Evolutionary conservation across 2,329 filamentous ascomycete species (phyloP).

Genomic region (Pseudogymnoascus sp.): DNA sequence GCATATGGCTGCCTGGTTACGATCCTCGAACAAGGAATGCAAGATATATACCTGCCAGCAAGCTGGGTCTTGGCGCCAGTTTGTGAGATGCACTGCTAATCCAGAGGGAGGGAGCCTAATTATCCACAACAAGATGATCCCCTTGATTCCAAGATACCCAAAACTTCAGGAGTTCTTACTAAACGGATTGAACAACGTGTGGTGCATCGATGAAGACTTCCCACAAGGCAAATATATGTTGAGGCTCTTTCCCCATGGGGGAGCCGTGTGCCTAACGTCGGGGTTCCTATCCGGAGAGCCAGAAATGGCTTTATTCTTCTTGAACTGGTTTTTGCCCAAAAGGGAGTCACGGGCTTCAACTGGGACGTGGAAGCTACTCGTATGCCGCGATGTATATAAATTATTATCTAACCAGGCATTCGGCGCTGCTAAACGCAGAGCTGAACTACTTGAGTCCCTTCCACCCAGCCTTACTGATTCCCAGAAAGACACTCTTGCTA

Average conservation of each 20-base stretch:
- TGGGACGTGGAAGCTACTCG: conserved; percentile 18
- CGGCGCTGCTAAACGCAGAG: conserved; percentile 23
- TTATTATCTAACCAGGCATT: conserved; percentile 26
- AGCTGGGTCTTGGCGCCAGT: conserved; percentile 42
- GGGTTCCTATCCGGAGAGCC: conserved; percentile 44
- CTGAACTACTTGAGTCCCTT: conserved; percentile 17
- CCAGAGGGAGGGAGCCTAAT: conserved; percentile 19
- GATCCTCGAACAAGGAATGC: conserved; percentile 33
- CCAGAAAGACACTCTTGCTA: conserved; percentile 20
- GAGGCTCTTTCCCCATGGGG: conserved; percentile 39
- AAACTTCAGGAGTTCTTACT: conserved; percentile 10
- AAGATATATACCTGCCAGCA: conserved; percentile 36
- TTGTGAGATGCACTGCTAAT: conserved; percentile 27
- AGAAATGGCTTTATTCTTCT: conserved; percentile 29
- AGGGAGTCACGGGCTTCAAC: conserved; percentile 17
- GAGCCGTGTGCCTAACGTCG: conserved; percentile 42
- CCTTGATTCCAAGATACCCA: conserved; percentile 18
- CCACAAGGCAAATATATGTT: conserved; percentile 31
- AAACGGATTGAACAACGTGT: conserved; percentile 16
- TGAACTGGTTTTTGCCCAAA: conserved; percentile 35
- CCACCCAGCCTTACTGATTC: conserved; percentile 14
- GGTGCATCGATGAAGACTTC: conserved; percentile 17
- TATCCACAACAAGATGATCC: conserved; percentile 23
- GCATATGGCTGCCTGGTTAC: conserved; percentile 41
- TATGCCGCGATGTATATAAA: conserved; percentile 20